Base-by-base conservation (phyloP, 352 stramenopile genomes). In the Aphanomyces astaci region DNA sequence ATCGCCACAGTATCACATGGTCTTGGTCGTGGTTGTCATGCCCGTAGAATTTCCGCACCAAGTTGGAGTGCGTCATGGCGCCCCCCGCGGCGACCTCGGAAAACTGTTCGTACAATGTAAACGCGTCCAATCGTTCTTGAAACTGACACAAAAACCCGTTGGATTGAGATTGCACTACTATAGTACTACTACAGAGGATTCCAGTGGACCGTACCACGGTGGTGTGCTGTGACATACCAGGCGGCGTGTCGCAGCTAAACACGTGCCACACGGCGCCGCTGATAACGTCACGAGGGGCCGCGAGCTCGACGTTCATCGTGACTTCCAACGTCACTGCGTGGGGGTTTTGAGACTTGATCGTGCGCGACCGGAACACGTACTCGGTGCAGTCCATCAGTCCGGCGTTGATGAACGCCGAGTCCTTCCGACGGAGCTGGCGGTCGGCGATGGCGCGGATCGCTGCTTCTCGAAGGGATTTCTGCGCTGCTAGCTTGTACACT, bases 1-100 rank as follows among this genome's bases (percentile, higher is more conserved):
- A 62, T n/a, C 62, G 62, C 43, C 43, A 60, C 24, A 62, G 13
- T 2, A 68, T 51, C 2, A 59, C n/a, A n/a, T 59, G 51, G 10
- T 30, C 15, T 22, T 15, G 36, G 7, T 13, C 30, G 51, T 59
- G 22, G 30, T 30, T 19, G 25, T n/a, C n/a, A n/a, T n/a, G n/a
- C n/a, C 24, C 4, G 30, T 33, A 59, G n/a, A 40, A 59, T 25
- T 59, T 59, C 7, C 1, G 51, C 10, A 59, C 4, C 30, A 28
- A 19, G 27, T 59, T 59, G 1, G 51, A 22, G 33, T 59, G 30
- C 5, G 17, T 59, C 51, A n/a, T 32, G n/a, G 33, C 51, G n/a
- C n/a, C n/a, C n/a, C 51, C 51, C 13, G 25, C n/a, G 7, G 11
- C 30, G 11, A 28, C 30, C 30, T 59, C 51, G 25, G 2, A 5